phyloP scores from a whole-genome alignment of 2,329 filamentous ascomycete genomes.

The Macroventuria anomochaeta region DNA sequence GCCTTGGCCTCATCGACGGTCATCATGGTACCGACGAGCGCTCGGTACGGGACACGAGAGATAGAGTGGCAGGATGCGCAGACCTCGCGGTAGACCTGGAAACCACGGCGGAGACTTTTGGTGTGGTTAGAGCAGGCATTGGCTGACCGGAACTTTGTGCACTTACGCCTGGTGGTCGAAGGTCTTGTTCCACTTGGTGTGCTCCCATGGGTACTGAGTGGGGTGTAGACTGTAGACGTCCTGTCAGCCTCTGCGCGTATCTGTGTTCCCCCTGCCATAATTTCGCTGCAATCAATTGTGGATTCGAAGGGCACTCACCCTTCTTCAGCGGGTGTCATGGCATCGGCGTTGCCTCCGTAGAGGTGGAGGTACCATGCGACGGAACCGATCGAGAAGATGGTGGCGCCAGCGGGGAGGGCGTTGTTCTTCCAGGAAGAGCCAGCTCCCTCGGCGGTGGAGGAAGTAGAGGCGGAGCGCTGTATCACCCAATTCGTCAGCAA shows the following conservation, averaged over 20 bases:
- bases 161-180: constrained; percentile 96
- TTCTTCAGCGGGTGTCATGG: constrained; percentile 94
- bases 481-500: constrained; percentile 43
- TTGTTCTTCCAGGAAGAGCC: constrained; percentile 83
- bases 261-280: constrained; percentile 30
- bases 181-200: constrained; percentile 89
- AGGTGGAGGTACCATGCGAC: constrained; percentile 98
- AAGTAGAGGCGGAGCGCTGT: constrained; percentile 70
- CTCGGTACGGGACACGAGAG: constrained; percentile 89
- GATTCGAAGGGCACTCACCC: constrained; percentile 72
- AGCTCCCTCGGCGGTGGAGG: constrained; percentile 70
- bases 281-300: constrained; percentile 29
- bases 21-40: constrained; percentile 87
- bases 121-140: constrained; percentile 1
- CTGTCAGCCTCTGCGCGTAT: constrained; percentile 40
- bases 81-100: constrained; percentile 99
- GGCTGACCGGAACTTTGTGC: constrained; percentile 7
- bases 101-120: constrained; percentile 89
- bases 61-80: constrained; percentile 98
- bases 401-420: constrained; percentile 84
- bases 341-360: constrained; percentile 86
- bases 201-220: constrained; percentile 94
- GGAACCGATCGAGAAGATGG: constrained; percentile 83
- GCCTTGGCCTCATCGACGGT: constrained; percentile 98
- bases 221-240: constrained; percentile 76